Evolutionary conservation across 2,329 filamentous ascomycete genomes (phyloP).

Genomic region (Chaetomiaceae sp.): DNA sequence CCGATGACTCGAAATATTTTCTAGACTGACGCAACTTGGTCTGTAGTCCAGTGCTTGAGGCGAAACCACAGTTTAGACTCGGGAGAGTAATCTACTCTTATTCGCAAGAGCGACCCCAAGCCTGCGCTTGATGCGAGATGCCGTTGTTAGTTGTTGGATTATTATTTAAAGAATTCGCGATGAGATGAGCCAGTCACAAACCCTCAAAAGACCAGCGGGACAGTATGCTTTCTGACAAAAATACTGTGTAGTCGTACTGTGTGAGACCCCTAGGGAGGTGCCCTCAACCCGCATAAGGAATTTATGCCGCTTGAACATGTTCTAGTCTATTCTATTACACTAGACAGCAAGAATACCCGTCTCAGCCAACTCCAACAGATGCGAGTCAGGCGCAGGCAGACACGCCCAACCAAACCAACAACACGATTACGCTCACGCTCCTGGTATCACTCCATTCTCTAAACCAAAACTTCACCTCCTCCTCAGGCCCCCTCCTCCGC

Average conservation of each 20-base stretch:
- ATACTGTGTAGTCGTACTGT: not conserved
- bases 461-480: not conserved
- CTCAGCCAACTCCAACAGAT: constrained; percentile 1
- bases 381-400: not conserved
- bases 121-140: too few species aligned
- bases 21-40: not conserved
- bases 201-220: not conserved
- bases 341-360: not conserved
- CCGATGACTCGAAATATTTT: constrained; percentile 1
- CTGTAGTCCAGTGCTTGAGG: not conserved
- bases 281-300: too few species aligned
- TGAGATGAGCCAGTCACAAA: not conserved
- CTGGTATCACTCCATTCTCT: constrained; percentile 3
- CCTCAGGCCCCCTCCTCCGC: not conserved
- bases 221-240: not conserved
- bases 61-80: not conserved
- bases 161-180: too few species aligned
- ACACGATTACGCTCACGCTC: not conserved
- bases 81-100: not conserved
- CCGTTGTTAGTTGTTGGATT: too few species aligned
- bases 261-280: too few species aligned
- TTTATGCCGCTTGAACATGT: too few species aligned
- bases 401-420: not conserved
- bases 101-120: too few species aligned
- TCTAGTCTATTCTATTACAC: constrained; percentile 3